Base-by-base conservation (phyloP, 2,329 filamentous ascomycete genomes). In the Colletotrichum filicis region DNA sequence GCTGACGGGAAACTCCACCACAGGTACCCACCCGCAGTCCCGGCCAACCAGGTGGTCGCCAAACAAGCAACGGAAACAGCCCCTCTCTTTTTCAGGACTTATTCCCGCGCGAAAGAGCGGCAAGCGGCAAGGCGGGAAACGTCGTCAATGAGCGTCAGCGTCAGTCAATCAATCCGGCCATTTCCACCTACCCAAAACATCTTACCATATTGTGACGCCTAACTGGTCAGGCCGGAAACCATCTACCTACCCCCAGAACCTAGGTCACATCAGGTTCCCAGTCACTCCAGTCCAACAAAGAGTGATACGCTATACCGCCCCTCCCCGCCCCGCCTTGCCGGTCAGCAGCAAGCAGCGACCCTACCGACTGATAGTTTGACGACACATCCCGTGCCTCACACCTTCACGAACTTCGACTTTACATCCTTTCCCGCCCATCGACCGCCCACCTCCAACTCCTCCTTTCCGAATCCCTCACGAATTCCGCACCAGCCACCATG, bases 401-500 rank as follows among this genome's bases (percentile, higher is more conserved):
- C n/a, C 58, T 16, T 16, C 49, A 37, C 42, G 46, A 60, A 69
- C 60, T 57, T 73, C 24, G 49, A 65, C 72, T 22, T 59, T 49
- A 42, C 58, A 65, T 73, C n/a, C 30, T 58, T 16, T 42, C 37
- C 63, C 35, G 12, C 52, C 32, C 53, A 56, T 57, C 55, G 26
- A 66, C 8, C 19, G 8, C 42, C 19, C 1, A 30, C 26, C 30
- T 59, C 19, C 22, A 11, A 59, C 46, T 28, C 49, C 49, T 49
- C 22, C 28, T 53, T 49, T n/a, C 64, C 9, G 30, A 30, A 42
- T 3, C 8, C 22, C 28, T 46, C 49, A 28, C 35, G 35, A 65
- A 67, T 55, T 55, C 28, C 64, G 35, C 61, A 28, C 68, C 71
- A 66, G 73, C 71, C 74, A 77, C 80, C 83, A 93, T 95, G 90